A percentile compares a stretch with the other conserved stretches of the same genome.
Conservation (phyloP, 257 asterid genomes). For the Lithospermum erythrorhizon region DNA sequence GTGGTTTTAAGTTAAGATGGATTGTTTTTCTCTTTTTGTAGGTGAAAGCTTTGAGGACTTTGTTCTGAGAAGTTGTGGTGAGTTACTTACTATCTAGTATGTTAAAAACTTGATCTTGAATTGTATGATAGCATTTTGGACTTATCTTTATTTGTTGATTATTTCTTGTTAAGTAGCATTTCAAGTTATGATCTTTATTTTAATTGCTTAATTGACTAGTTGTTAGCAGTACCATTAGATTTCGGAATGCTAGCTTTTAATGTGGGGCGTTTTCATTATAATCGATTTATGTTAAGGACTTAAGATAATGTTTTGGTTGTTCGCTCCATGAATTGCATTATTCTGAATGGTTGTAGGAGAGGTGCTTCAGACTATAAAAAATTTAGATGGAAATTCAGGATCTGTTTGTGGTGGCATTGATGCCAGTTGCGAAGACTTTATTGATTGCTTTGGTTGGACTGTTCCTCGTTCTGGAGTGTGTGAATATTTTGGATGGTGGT, state of each 20-base stretch:
- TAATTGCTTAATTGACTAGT: background rate
- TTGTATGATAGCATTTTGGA: too few relatives aligned
- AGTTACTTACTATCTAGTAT: background rate
- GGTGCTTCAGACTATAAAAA: background rate
- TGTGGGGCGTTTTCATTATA: background rate
- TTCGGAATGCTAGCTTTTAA: background rate
- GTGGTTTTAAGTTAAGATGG: background rate
- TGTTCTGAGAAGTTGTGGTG: background rate
- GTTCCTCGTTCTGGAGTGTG: conserved; percentile 22
- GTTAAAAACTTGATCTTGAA: background rate
- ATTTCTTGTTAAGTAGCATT: too few relatives aligned
- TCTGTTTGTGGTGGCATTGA: conserved; percentile 28
- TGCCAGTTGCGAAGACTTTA: conserved; percentile 28
- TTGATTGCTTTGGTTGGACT: conserved; percentile 23
- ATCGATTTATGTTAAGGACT: background rate
- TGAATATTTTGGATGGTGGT: conserved; percentile 20
- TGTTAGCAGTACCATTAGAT: background rate
- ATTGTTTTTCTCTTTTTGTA: background rate
- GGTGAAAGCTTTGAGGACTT: background rate
- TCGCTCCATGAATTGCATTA: background rate
- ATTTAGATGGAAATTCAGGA: conserved; percentile 19
- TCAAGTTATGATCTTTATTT: background rate
- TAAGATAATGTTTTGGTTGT: background rate
- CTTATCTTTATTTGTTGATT: too few relatives aligned
- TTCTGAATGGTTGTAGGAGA: background rate